phyloP scores from a whole-genome alignment of 2,329 filamentous ascomycete genomes.

The Didymella sp. region DNA sequence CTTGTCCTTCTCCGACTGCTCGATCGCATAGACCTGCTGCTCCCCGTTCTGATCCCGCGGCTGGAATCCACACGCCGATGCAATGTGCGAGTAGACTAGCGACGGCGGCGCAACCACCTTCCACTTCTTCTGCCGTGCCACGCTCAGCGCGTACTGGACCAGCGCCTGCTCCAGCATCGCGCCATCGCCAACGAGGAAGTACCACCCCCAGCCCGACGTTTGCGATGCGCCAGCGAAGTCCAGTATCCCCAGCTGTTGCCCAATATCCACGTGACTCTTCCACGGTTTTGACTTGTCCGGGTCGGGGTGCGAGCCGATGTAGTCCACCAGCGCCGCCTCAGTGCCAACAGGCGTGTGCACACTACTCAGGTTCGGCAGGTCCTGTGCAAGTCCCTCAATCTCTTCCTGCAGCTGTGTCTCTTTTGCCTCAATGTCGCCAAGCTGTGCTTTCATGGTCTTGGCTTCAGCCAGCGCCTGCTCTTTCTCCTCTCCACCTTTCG shows the following conservation, averaged over 20 bases:
- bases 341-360: conserved; percentile 74
- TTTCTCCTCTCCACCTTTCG: conserved; percentile 53
- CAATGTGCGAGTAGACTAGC: conserved; percentile 91
- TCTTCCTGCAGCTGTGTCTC: conserved; percentile 68
- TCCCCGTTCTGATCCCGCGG: conserved; percentile 89
- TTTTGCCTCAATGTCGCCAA: conserved; percentile 66
- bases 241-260: conserved; percentile 82
- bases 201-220: conserved; percentile 97
- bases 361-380: conserved; percentile 87
- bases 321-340: conserved; percentile 70
- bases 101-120: conserved; percentile 81
- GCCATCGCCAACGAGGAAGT: conserved; percentile 90
- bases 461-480: conserved; percentile 69
- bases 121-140: conserved; percentile 79
- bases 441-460: conserved; percentile 66
- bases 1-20: conserved; percentile 69
- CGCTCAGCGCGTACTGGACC: conserved; percentile 80
- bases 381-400: conserved; percentile 76
- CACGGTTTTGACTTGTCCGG: conserved; percentile 56
- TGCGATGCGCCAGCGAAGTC: conserved; percentile 83
- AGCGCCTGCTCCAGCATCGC: conserved; percentile 95
- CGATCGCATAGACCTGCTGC: conserved; percentile 86
- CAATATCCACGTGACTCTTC: conserved; percentile 86
- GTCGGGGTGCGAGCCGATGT: conserved; percentile 76
- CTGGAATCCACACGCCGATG: conserved; percentile 90